phyloP scores from a whole-genome alignment of 148 eudicot species.

The Rhododendron mucronatum region DNA sequence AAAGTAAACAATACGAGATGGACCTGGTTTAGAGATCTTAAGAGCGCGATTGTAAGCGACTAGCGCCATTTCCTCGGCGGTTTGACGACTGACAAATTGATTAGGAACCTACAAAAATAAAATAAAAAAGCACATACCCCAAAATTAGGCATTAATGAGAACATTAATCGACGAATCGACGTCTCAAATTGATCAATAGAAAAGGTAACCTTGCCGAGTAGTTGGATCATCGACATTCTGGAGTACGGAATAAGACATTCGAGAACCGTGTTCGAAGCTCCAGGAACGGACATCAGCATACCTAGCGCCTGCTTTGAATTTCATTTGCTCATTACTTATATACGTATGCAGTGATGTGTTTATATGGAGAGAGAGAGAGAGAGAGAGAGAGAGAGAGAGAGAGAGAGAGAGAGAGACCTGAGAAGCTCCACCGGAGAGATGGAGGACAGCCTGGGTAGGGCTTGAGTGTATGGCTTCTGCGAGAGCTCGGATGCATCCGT shows the following conservation, averaged over 20 bases:
- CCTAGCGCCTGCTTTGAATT: slow-evolving; percentile 46
- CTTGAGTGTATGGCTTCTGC: slow-evolving; percentile 72
- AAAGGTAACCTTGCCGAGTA: slow-evolving; percentile 67
- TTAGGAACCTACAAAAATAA: slow-evolving; percentile 51
- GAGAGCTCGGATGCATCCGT: slow-evolving; percentile 27
- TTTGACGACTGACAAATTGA: slow-evolving; percentile 52
- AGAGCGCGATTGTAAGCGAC: slow-evolving; percentile 90
- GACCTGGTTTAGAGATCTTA: slow-evolving; percentile 74
- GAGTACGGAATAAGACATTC: slow-evolving; percentile 84
- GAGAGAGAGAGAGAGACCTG: slow-evolving; percentile 37
- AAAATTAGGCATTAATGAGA: not conserved
- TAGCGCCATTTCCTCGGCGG: slow-evolving; percentile 83
- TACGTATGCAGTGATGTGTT: not conserved
- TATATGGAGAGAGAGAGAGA: not conserved
- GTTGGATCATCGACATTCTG: slow-evolving; percentile 78
- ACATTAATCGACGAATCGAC: not conserved
- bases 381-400: not conserved
- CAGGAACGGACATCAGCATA: slow-evolving; percentile 84
- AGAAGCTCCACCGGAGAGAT: slow-evolving; percentile 93
- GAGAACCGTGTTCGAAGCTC: slow-evolving; percentile 88
- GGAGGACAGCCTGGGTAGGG: slow-evolving; percentile 77
- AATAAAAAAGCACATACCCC: not conserved
- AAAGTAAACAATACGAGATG: not conserved
- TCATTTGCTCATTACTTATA: not conserved
- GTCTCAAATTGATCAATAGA: not conserved